phyloP scores from a whole-genome alignment of 106 monocot species.

The Phalaenopsis aphrodite region DNA sequence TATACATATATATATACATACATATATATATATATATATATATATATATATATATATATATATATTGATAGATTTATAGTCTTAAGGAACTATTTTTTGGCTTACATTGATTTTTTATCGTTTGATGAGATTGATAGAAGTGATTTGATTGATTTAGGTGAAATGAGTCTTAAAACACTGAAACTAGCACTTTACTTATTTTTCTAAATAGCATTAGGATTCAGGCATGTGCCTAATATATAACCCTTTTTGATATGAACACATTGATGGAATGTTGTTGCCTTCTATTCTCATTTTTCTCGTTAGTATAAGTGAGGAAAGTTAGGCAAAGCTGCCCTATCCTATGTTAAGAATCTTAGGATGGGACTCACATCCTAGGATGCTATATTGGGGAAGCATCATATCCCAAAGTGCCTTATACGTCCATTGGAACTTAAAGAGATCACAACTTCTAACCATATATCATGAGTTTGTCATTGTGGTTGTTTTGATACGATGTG shows the following conservation, averaged over 20 bases:
- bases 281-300: too few species aligned
- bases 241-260: neutral
- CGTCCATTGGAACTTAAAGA: too few species aligned
- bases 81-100: neutral
- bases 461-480: too few species aligned
- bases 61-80: neutral
- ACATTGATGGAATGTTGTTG: neutral
- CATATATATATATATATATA: neutral
- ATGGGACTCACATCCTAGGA: too few species aligned
- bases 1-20: neutral
- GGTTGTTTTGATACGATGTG: too few species aligned
- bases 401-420: too few species aligned
- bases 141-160: neutral
- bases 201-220: neutral
- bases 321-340: too few species aligned
- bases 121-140: neutral
- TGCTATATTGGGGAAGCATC: too few species aligned
- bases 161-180: neutral
- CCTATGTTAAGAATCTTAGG: too few species aligned
- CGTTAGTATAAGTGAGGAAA: too few species aligned
- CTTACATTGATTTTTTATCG: neutral
- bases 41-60: too few species aligned
- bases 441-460: too few species aligned
- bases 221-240: neutral
- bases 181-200: neutral